Base-by-base conservation (phyloP, 2,329 filamentous ascomycete genomes). In the Ophiostoma sp. region DNA sequence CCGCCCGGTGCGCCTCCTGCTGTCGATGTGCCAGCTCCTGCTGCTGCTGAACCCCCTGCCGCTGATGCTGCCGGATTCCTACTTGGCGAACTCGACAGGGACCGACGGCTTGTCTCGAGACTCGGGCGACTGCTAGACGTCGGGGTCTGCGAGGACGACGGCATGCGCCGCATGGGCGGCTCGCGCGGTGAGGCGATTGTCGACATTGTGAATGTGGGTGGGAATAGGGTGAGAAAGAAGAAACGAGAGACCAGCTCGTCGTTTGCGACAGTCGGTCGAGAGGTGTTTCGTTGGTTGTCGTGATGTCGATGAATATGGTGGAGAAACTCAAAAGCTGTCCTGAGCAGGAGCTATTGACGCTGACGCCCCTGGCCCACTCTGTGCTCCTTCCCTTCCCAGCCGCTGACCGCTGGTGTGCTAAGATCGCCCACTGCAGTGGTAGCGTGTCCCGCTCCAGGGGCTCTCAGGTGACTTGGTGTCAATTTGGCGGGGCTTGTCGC, bases 41-140 rank as follows among this genome's bases (percentile, higher is more conserved):
- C 78, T 75, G 77, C 78, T 77, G 76, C 64, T 12, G 70, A 63
- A 52, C 70, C 73, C n/a, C 22, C 31, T 22, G 55, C 25, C 9
- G 55, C 17, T 9, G 78, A 73, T 78, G 76, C 73, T 77, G 79
- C 73, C 74, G 80, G 73, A 76, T 78, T 81, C 72, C 81, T 83
- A 78, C 84, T 85, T 74, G 87, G 88, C 1, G 88, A 92, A 73
- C 82, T 83, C 75, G 88, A 83, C 75, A 85, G 87, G 74, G 91
- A 93, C 72, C 88, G 88, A 19, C 33, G 33, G 33, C 86, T 83
- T 73, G 83, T 83, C 77, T 95, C 92, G 81, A 93, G 85, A 48
- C 92, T 95, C 4, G 92, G 91, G 15, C 93, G 92, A 50, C 88
- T 87, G 45, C 94, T 96, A 52, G 91, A 92, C 7, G 91, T 91